Base-by-base conservation (phyloP, 805 yeast genomes). In the Ogataea saltuana region DNA sequence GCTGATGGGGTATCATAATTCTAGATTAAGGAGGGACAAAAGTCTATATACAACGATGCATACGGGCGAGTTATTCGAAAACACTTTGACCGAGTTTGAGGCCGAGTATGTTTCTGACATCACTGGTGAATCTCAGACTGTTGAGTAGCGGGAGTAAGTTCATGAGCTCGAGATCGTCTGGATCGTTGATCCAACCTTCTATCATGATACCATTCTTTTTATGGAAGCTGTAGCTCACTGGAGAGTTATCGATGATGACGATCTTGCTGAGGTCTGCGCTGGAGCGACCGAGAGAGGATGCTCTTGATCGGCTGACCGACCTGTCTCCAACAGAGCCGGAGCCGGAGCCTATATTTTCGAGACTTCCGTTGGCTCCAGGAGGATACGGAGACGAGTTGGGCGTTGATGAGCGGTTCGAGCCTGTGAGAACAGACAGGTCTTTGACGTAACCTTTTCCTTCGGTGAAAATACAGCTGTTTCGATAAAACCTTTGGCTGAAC, bases 131-230 rank as follows among this genome's bases (percentile, higher is more conserved):
- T 45, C 96, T 73, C 56, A 93, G 65, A 20, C 91, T 83, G 55
- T 81, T 77, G 32, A 88, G 67, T 58, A 93, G 67, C 1, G 99
- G 98, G 32, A 93, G 63, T 40, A 93, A 66, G 55, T 88, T 82
- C 64, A 93, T 69, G 45, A 93, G 68, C 56, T 88, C 96, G 17
- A 82, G 71, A 59, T 93, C 99, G 27, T 83, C 78, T n/a, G 95
- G 96, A 64, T 93, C 99, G 59, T 86, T 88, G 49, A 93, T 88
- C 99, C 99, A 93, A 34, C 99, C 98, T 65, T 90, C 97, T 6
- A 93, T 88, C 68, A 85, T 81, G 17, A 93, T 83, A 1, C 96
- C 99, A 58, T 93, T 93, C 52, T 83, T 83, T 46, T 81, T 87
- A 62, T 91, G 90, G 61, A 79, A 67, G 12, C 88, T 82, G 61